phyloP scores from a whole-genome alignment of 345 rosid species.

The Citrus trifoliata region DNA sequence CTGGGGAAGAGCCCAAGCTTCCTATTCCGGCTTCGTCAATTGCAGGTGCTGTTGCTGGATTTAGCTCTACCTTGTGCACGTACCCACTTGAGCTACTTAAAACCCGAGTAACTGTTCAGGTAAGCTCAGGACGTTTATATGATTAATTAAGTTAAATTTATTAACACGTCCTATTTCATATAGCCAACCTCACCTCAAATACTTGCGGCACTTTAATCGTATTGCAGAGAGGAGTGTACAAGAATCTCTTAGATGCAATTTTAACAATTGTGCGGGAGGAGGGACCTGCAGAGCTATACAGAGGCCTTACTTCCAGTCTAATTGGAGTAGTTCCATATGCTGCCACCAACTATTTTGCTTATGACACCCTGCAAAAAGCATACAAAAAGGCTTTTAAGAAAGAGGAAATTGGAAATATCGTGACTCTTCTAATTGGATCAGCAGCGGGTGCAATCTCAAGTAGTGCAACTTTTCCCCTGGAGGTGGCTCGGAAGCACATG shows the following conservation, averaged over 20 bases:
- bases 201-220: not conserved
- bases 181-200: not conserved
- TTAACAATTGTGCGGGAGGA: slow-evolving; percentile 46
- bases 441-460: slow-evolving; percentile 59
- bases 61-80: slow-evolving; percentile 53
- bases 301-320: slow-evolving; percentile 57
- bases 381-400: slow-evolving; percentile 40
- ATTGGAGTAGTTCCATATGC: slow-evolving; percentile 60
- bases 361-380: slow-evolving; percentile 45
- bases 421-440: slow-evolving; percentile 58
- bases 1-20: slow-evolving; percentile 42
- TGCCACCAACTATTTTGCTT: slow-evolving; percentile 55
- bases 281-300: slow-evolving; percentile 48
- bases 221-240: slow-evolving; percentile 49
- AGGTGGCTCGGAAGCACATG: slow-evolving; percentile 62
- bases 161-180: not conserved
- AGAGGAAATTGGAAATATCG: slow-evolving; percentile 45
- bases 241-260: slow-evolving; percentile 43
- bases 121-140: not conserved
- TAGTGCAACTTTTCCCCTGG: slow-evolving; percentile 53
- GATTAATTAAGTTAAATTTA: not conserved
- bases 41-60: slow-evolving; percentile 65
- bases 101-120: slow-evolving; percentile 57
- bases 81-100: slow-evolving; percentile 58
- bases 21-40: slow-evolving; percentile 43